Evolutionary conservation across 2,329 filamentous ascomycete species (phyloP), one percentile per base, ranked within the genome.

Genomic region (Myriangium duriaei): DNA sequence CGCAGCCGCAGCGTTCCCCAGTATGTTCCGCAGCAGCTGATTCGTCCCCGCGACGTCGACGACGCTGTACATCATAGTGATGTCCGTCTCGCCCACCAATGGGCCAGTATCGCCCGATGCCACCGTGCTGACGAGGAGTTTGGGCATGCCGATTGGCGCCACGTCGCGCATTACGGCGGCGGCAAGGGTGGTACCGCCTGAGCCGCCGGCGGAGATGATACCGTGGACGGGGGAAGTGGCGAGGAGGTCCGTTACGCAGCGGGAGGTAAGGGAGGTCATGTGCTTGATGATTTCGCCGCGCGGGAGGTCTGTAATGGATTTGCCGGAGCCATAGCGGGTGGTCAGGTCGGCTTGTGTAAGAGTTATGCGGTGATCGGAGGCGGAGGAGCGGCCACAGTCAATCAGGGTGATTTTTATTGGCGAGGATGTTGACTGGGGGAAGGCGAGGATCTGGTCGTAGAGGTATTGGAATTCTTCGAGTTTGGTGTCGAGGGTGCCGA

Each of bases 1-100:
- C 0, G 74, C 70, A 0, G 67, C 70, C 0, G 71, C 76, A 0
- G 79, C 77, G 46, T 83, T 83, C 14, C 60, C 56, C 5, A 83
- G 53, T 0, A 82, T 67, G 2, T 61, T 59, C 5, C 63, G 62
- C 11, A 82, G 55, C 3, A 82, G 58, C 2, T 64, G 56, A 43
- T 82, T 83, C 7, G 72, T 53, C 0, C 79, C 79, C 1, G 78
- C 74, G 35, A 83, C 68, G 41, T 84, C 79, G 11, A 82, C 78
- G 1, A 83, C 75, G 11, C 70, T 76, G 48, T 81, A 79, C 71
- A 81, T 78, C 58, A 83, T 67, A 0, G 70, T 71, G 32, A 82
- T 76, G 45, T 83, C 79, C 0, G 71, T 72, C 53, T 81, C 77
- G 29, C 71, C 76, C 1, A 83, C 63, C n/a, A 79, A 71, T 0